Percentiles rank a stretch among this genome's conserved stretches.
These are phyloP conservation scores for Parasarocladium wereldwijsianum DNA, from an alignment of 2,329 filamentous ascomycete species.

Conservation along the genomic window DNA sequence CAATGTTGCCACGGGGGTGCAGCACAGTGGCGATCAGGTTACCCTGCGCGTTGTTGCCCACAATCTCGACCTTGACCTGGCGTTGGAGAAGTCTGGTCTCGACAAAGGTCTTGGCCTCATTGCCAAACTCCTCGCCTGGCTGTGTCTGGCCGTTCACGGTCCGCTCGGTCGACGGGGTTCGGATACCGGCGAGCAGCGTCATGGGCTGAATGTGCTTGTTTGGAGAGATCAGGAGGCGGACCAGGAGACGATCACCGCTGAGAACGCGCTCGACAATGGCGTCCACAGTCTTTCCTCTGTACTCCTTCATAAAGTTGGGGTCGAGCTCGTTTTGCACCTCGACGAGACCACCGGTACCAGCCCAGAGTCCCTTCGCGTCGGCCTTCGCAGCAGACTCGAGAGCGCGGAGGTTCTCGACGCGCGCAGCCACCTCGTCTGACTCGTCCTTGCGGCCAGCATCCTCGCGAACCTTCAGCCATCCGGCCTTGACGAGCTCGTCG, in stretches of 20 bases:
- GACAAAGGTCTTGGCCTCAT: constrained; percentile 78
- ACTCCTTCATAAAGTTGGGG: constrained; percentile 63
- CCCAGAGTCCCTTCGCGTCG: constrained; percentile 73
- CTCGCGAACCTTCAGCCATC: constrained; percentile 86
- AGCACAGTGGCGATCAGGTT: constrained; percentile 79
- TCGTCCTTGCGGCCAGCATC: constrained; percentile 90
- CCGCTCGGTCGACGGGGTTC: constrained; percentile 79
- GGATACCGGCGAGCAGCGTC: constrained; percentile 76
- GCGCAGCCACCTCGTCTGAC: constrained; percentile 54
- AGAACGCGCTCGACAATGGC: constrained; percentile 83
- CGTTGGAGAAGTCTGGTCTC: constrained; percentile 78
- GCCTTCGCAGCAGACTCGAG: constrained; percentile 66
- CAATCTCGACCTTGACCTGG: constrained; percentile 65
- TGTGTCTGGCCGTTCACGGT: constrained; percentile 69
- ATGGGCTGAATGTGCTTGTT: constrained; percentile 81
- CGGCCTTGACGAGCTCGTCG: constrained; percentile 71
- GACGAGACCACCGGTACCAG: constrained; percentile 48
- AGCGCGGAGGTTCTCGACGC: constrained; percentile 63
- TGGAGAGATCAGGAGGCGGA: constrained; percentile 66
- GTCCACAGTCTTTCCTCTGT: constrained; percentile 75
- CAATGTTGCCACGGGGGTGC: constrained; percentile 86
- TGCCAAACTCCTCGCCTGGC: constrained; percentile 76
- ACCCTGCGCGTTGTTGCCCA: constrained; percentile 79
- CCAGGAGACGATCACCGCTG: constrained; percentile 77
- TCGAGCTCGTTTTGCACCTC: constrained; percentile 70